phyloP scores from a whole-genome alignment of 192 early-diverging fungal species.

The Pecoramyces ruminantium region DNA sequence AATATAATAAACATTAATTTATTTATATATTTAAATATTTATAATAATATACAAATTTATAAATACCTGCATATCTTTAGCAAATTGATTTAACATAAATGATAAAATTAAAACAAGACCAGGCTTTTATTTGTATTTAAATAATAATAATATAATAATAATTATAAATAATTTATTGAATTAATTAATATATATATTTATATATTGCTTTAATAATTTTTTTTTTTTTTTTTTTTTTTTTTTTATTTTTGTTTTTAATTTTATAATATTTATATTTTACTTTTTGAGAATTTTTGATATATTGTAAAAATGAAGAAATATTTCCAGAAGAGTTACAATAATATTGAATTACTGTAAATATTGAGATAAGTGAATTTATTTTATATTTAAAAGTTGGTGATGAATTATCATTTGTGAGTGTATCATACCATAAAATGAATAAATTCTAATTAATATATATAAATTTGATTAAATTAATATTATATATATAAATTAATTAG shows the following conservation, averaged over 20 bases:
- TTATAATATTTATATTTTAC: background rate
- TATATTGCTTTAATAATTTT: no score
- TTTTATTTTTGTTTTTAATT: background rate
- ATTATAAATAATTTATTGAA: no score
- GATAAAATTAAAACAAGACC: background rate
- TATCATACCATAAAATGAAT: background rate
- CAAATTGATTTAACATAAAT: background rate
- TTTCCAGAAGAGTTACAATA: background rate
- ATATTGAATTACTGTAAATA: background rate
- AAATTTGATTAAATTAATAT: no score
- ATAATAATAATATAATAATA: no score
- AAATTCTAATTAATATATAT: background rate
- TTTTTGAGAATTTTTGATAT: background rate
- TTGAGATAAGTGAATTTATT: background rate
- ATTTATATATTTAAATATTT: no score
- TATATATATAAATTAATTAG: no score
- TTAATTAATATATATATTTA: no score
- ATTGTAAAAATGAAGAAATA: background rate
- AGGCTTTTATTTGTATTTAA: no score
- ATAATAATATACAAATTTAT: background rate
- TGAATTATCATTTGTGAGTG: background rate
- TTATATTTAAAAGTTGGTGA: background rate
- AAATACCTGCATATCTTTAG: background rate
- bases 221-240: background rate
- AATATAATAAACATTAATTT: no score